Evolutionary conservation across 75 land plant species (phyloP).

Genomic region (Adiantum capillusveneris): DNA sequence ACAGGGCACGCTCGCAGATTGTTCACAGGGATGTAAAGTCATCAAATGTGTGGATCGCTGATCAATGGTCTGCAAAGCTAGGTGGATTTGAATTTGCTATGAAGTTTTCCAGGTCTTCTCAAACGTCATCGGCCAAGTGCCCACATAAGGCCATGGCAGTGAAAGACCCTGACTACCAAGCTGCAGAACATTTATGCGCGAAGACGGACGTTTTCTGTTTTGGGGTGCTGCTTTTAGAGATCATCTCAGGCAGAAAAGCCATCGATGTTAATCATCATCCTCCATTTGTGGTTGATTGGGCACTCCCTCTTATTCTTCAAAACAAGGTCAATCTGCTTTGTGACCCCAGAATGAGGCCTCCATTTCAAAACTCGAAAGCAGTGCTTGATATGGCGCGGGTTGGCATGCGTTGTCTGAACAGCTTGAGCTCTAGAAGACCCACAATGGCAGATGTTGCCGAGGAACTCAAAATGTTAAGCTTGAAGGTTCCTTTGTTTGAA

Average conservation of each 20-base stretch:
- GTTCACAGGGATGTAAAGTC: slow-evolving; percentile 17
- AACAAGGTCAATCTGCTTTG: not conserved
- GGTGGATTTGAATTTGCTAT: slow-evolving; percentile 10
- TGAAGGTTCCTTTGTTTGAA: not conserved
- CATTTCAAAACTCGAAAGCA: not conserved
- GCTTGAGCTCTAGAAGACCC: not conserved
- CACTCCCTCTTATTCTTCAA: not conserved
- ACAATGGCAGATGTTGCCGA: slow-evolving; percentile 15
- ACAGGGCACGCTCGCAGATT: not conserved
- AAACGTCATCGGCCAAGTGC: not conserved
- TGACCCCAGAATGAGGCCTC: slow-evolving; percentile 5
- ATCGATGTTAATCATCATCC: slow-evolving; percentile 4
- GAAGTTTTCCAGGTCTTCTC: not conserved
- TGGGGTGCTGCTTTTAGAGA: slow-evolving; percentile 20
- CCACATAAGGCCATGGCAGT: not conserved
- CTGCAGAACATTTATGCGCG: not conserved
- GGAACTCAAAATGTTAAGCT: slow-evolving; percentile 5
- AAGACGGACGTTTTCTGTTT: slow-evolving; percentile 24
- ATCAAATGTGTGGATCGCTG: slow-evolving; percentile 10
- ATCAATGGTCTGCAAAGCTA: slow-evolving; percentile 6
- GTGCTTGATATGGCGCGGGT: slow-evolving; percentile 3
- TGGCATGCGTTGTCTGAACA: slow-evolving; percentile 4
- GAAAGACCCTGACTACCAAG: slow-evolving; percentile 6
- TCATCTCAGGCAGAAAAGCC: slow-evolving; percentile 13
- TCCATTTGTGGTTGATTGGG: slow-evolving; percentile 3